A percentile compares a stretch with the other conserved stretches of the same genome.
Conservation (phyloP, 1,139 yeast genomes). For the Suzukiozyma palmioleophila region DNA sequence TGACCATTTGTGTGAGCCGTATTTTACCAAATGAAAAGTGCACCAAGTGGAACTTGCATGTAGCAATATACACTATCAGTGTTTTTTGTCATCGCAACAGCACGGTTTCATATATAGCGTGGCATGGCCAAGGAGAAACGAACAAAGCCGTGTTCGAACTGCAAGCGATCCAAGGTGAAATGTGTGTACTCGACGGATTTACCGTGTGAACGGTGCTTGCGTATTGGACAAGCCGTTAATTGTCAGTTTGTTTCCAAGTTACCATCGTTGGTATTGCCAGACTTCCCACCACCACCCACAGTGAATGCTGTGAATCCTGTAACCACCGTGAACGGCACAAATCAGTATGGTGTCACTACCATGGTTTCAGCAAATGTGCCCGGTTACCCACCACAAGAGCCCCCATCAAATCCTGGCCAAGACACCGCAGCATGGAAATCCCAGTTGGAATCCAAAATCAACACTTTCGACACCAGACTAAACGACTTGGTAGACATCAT, state of each 20-base stretch:
- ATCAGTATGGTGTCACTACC: neutral
- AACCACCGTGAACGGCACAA: conserved; percentile 1
- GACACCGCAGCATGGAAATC: conserved; percentile 32
- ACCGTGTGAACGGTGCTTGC: conserved; percentile 58
- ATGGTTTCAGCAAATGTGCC: conserved; percentile 2
- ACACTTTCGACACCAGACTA: conserved; percentile 43
- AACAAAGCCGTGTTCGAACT: conserved; percentile 60
- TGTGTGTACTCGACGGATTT: conserved; percentile 46
- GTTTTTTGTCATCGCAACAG: no score
- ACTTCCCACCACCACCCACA: neutral
- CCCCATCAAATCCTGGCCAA: neutral
- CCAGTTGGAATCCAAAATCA: conserved; percentile 42
- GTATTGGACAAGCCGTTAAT: conserved; percentile 38
- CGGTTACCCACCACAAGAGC: neutral
- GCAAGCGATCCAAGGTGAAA: conserved; percentile 61
- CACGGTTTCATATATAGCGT: neutral
- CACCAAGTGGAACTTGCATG: no score
- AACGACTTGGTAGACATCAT: conserved; percentile 39
- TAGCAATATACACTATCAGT: no score
- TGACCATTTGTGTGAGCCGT: no score
- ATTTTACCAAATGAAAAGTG: no score
- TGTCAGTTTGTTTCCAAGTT: conserved; percentile 58
- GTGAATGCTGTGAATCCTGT: conserved; percentile 12
- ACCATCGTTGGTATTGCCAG: conserved; percentile 42
- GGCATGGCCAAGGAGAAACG: conserved; percentile 40